Percentiles rank a stretch among this genome's conserved stretches.
These are phyloP conservation scores for Populus euphratica DNA, from an alignment of 345 rosid species.

Conservation along the genomic window DNA sequence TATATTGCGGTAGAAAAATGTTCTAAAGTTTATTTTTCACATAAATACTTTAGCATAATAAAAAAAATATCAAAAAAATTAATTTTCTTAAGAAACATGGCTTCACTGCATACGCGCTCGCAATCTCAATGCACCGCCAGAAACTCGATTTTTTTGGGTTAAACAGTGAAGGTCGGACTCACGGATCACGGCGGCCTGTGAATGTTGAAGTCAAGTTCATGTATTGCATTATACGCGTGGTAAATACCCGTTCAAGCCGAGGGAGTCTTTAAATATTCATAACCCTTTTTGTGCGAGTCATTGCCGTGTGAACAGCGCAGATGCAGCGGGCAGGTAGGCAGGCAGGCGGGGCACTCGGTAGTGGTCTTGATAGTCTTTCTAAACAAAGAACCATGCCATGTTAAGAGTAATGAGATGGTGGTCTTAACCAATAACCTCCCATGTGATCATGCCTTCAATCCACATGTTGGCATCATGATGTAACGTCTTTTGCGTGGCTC, in stretches of 20 bases:
- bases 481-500: slow-evolving; percentile 9
- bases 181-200: neutral
- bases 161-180: neutral
- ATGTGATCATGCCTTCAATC: slow-evolving; percentile 32
- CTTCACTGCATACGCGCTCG: no score
- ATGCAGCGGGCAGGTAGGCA: slow-evolving; percentile 7
- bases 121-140: no score
- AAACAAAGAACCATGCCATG: slow-evolving; percentile 3
- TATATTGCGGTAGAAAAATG: no score
- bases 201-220: neutral
- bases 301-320: slow-evolving; percentile 31
- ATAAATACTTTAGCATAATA: no score
- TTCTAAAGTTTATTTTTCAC: no score
- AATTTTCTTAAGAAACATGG: no score
- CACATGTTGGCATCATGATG: slow-evolving; percentile 32
- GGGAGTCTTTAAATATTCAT: neutral
- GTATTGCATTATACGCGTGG: neutral
- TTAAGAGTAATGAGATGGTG: neutral
- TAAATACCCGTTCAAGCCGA: neutral
- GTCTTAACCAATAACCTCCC: neutral
- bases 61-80: no score
- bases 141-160: neutral
- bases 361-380: neutral
- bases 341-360: neutral
- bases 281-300: neutral